Conservation (phyloP, 495 filamentous ascomycete species). For the Neurospora hispaniola region DNA sequence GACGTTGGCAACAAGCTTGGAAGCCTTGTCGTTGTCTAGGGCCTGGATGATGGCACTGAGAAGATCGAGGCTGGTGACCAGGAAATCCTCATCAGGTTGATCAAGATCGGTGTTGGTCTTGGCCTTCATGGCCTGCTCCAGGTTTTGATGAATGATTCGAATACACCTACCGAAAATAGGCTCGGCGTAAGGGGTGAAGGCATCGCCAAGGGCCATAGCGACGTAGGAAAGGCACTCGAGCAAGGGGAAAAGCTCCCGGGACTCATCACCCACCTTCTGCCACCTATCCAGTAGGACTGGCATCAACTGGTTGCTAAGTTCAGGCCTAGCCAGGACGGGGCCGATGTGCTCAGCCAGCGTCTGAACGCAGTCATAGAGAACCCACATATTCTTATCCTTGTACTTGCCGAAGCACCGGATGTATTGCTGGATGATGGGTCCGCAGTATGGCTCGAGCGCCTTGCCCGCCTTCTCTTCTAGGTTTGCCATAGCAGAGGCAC, state of each 20-base stretch:
- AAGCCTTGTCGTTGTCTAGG: conserved; percentile 62
- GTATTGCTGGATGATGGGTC: conserved; percentile 85
- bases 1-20: conserved; percentile 60
- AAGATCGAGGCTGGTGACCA: conserved; percentile 92
- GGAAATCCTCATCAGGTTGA: conserved; percentile 88
- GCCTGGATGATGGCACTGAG: conserved; percentile 91
- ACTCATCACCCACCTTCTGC: conserved; percentile 78
- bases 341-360: conserved; percentile 90
- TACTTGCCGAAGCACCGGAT: conserved; percentile 86
- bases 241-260: conserved; percentile 86
- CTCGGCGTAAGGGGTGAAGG: conserved; percentile 72
- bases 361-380: conserved; percentile 97
- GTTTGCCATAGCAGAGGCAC: conserved; percentile 90
- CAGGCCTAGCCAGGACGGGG: conserved; percentile 61
- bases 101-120: conserved; percentile 56
- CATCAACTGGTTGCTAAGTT: conserved; percentile 81
- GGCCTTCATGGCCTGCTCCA: conserved; percentile 62
- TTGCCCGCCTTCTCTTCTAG: conserved; percentile 88
- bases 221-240: conserved; percentile 94
- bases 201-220: conserved; percentile 71
- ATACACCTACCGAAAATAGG: conserved; percentile 80
- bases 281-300: conserved; percentile 86
- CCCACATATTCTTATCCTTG: conserved; percentile 98
- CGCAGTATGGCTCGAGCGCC: conserved; percentile 69
- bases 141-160: conserved; percentile 80